Percentiles rank a stretch among this genome's conserved stretches.
Conservation (phyloP, 805 yeast genomes). For the Candida tallmaniae region DNA sequence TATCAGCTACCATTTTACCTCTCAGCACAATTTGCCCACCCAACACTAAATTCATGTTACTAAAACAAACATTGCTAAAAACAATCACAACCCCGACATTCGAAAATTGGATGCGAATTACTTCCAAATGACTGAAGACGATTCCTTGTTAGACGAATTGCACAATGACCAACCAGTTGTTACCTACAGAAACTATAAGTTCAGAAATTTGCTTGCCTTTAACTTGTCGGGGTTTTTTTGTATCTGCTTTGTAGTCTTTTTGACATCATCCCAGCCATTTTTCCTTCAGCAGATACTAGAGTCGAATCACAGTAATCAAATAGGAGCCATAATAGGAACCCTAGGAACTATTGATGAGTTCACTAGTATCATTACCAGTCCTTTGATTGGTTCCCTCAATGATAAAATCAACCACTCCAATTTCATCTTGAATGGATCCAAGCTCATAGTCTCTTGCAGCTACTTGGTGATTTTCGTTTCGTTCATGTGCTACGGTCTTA, state of each 20-base stretch:
- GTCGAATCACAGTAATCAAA: constrained; percentile 12
- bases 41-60: too few relatives aligned
- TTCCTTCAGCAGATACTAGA: constrained; percentile 30
- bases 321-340: constrained; percentile 32
- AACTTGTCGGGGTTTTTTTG: constrained; percentile 34
- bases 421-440: constrained; percentile 41
- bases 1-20: too few relatives aligned
- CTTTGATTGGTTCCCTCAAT: constrained; percentile 58
- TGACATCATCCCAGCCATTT: constrained; percentile 39
- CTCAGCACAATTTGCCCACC: too few relatives aligned
- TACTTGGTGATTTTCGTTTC: constrained; percentile 45
- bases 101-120: too few relatives aligned
- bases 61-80: too few relatives aligned
- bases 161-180: too few relatives aligned
- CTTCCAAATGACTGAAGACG: too few relatives aligned
- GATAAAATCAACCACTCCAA: constrained; percentile 42
- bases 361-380: constrained; percentile 48
- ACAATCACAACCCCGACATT: too few relatives aligned
- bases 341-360: constrained; percentile 56
- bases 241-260: constrained; percentile 35
- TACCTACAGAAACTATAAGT: constrained; percentile 10
- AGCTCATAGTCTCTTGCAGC: constrained; percentile 47
- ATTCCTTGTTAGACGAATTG: too few relatives aligned
- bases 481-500: constrained; percentile 48
- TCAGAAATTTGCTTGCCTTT: constrained; percentile 27